Base-by-base conservation (phyloP, 2,329 filamentous ascomycete species). In the Nemania diffusa region DNA sequence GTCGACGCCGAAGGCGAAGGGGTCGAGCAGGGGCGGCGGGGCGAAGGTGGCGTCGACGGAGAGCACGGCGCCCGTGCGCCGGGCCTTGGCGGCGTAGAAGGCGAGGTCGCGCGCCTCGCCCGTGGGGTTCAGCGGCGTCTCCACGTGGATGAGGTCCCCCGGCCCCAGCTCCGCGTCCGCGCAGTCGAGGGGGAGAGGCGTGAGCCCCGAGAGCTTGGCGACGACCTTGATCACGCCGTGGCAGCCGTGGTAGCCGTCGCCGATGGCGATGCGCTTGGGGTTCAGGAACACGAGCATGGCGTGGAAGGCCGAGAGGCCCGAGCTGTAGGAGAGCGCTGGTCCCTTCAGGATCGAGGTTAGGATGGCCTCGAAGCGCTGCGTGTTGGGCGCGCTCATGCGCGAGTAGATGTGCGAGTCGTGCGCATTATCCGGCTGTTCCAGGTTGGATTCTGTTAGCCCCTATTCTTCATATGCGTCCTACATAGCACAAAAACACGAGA, bases 1-100 rank as follows among this genome's bases (percentile, higher is more conserved):
- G 79, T 98, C 95, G 29, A 91, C 93, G 53, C 93, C 95, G 78
- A 87, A 91, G 29, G 79, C 77, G 74, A 98, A 96, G 0, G 96
- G 94, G 74, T 97, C 92, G 78, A 93, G 91, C 65, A 99, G 83
- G 29, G 93, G 92, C 34, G 96, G 96, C 46, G 96, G 96, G 2
- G 90, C 96, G 80, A 99, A 97, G 0, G 96, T 99, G 2, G 92
- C 90, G 79, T 99, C 96, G 1, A 98, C 91, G 13, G 91, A 91
- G 55, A 98, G 83, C 64, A 88, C 88, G 8, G 93, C 94, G 7
- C 94, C 94, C 5, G 86, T 82, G 5, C 82, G 82, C 75, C 91
- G 90, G 0, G 96, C 96, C 72, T 88, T 87, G 2, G 87, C 83
- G 0, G 93, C 92, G 78, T 91, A 97, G 60, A 82, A 80, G 37